A percentile compares a stretch with the other conserved stretches of the same genome.
These are phyloP conservation scores for Pythium apleroticum DNA, from an alignment of 352 stramenopile genomes.

Conservation along the genomic window DNA sequence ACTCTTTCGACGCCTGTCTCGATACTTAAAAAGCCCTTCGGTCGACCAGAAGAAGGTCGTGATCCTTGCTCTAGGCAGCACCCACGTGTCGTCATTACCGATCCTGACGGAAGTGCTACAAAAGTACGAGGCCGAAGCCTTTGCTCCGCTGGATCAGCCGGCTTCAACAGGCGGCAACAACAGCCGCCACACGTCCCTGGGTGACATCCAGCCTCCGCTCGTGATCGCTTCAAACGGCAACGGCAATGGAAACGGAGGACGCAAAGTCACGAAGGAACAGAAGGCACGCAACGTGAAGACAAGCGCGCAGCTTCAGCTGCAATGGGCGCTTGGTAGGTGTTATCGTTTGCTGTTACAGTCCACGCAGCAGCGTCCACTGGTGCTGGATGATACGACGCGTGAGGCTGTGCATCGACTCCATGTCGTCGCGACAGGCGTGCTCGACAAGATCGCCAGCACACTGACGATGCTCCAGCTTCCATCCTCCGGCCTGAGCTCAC, in stretches of 20 bases:
- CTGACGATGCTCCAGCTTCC: slow-evolving; percentile 7
- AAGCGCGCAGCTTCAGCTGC: slow-evolving; percentile 39
- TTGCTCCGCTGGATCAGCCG: slow-evolving; percentile 18
- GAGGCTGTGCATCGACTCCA: slow-evolving; percentile 25
- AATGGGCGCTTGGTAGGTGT: slow-evolving; percentile 58
- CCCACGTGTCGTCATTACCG: slow-evolving; percentile 31
- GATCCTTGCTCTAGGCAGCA: slow-evolving; percentile 53
- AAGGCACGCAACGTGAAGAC: slow-evolving; percentile 19
- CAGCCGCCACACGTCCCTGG: slow-evolving; percentile 24
- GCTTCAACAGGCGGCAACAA: not conserved
- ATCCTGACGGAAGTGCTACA: slow-evolving; percentile 52
- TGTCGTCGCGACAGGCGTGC: not conserved
- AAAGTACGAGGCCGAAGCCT: slow-evolving; percentile 58
- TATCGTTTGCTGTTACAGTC: slow-evolving; percentile 54
- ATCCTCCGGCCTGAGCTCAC: not conserved
- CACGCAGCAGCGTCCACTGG: slow-evolving; percentile 15
- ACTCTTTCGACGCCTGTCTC: slow-evolving; percentile 49
- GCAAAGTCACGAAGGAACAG: slow-evolving; percentile 26
- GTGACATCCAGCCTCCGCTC: slow-evolving; percentile 10
- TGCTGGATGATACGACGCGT: slow-evolving; percentile 22
- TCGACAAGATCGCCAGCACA: slow-evolving; percentile 16
- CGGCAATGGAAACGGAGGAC: slow-evolving; percentile 2
- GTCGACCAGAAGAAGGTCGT: slow-evolving; percentile 53
- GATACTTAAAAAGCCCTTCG: slow-evolving; percentile 60
- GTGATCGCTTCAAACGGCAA: not conserved